Percentiles rank a stretch among this genome's conserved stretches.
phyloP scores from a whole-genome alignment of 768 basidiomycete species.

The Cytidiella melzeri region DNA sequence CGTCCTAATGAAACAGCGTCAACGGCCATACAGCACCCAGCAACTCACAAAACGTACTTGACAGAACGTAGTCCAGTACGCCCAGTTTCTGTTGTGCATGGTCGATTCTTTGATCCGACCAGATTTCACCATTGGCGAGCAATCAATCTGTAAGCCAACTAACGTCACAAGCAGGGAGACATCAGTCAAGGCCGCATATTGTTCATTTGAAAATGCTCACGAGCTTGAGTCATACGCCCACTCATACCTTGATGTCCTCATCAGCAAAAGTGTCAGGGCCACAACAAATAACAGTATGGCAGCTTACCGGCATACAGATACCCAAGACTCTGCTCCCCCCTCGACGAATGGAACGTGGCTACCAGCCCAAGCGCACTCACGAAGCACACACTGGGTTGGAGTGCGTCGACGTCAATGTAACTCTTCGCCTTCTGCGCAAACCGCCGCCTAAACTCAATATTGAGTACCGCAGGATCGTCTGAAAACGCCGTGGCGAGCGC shows the following conservation, averaged over 20 bases:
- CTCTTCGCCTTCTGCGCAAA: slow-evolving; percentile 35
- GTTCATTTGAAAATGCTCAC: slow-evolving; percentile 43
- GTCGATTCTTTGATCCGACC: slow-evolving; percentile 47
- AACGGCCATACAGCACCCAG: background rate
- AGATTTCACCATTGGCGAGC: slow-evolving; percentile 48
- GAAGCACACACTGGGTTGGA: slow-evolving; percentile 34
- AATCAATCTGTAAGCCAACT: slow-evolving; percentile 56
- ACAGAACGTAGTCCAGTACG: slow-evolving; percentile 51
- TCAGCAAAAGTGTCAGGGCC: slow-evolving; percentile 1
- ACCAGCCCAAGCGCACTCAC: slow-evolving; percentile 35
- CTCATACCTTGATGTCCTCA: slow-evolving; percentile 40
- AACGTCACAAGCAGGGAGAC: background rate
- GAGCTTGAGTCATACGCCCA: slow-evolving; percentile 50
- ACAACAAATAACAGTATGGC: background rate
- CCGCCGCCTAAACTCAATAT: slow-evolving; percentile 21
- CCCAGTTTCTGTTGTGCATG: slow-evolving; percentile 54
- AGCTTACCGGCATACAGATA: slow-evolving; percentile 36
- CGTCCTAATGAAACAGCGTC: slow-evolving; percentile 33
- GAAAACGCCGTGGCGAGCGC: slow-evolving; percentile 34
- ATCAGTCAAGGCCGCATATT: background rate
- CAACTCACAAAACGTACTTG: slow-evolving; percentile 31
- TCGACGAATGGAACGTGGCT: slow-evolving; percentile 32
- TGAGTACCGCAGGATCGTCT: slow-evolving; percentile 30
- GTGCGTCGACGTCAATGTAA: slow-evolving; percentile 34
- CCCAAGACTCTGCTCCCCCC: slow-evolving; percentile 36